Base-by-base conservation (phyloP, 2,329 filamentous ascomycete genomes). In the Arachnopeziza araneosa region DNA sequence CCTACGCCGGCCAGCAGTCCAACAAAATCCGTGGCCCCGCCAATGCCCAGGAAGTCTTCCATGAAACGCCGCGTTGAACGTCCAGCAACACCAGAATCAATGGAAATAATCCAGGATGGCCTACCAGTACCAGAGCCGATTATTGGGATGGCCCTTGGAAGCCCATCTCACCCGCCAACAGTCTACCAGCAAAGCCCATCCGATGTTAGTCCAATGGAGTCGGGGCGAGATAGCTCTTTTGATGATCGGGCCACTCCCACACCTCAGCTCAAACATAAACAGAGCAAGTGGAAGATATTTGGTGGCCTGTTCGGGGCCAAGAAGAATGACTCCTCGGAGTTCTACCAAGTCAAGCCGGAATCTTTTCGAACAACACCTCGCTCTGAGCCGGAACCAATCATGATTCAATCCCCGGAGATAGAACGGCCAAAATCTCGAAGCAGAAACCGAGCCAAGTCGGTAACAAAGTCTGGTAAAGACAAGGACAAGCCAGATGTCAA, bases 71-170 rank as follows among this genome's bases (percentile, higher is more conserved):
- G 60, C 21, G 36, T 62, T 44, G 56, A 53, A 58, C 59, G 61
- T 24, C 55, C 66, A 30, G 44, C 57, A 8, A 64, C 63, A n/a
- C 64, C 63, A 24, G 63, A 66, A 9, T 65, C 67, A 22, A 61
- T 64, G 49, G 60, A 64, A 54, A 58, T 62, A 22, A 48, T 51
- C 9, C 50, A 55, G 21, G 50, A 54, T 30, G 36, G 52, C 22
- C 51, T 55, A 52, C 14, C 56, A 22, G 54, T 22, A 21, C 54
- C 56, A 49, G 59, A 60, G 8, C 58, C 56, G 36, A 64, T 66
- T 66, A 91, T 92, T 63, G 89, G 89, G 10, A 86, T 92, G 80
- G 89, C 89, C 1, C 75, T 91, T 59, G 89, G 88, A 32, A 91
- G 88, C 68, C 89, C 89, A 24, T 76, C 79, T n/a, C 72, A 75